Percentiles rank a stretch among this genome's conserved stretches.
Conservation (phyloP, 2,329 filamentous ascomycete species). For the Fusarium fujikuroi region DNA sequence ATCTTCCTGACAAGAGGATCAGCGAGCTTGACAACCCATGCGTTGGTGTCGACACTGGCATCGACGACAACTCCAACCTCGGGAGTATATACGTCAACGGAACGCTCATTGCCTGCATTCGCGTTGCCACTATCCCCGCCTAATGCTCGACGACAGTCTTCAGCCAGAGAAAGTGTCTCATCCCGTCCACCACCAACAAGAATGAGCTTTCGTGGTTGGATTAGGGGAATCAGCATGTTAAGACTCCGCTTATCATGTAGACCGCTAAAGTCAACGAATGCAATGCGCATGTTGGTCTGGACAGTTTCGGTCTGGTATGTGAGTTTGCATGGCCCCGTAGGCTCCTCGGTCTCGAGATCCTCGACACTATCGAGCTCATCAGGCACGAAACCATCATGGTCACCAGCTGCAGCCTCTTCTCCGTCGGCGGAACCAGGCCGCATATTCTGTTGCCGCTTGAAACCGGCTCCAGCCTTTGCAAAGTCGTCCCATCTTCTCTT, state of each 20-base stretch:
- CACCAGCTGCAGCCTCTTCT: conserved; percentile 51
- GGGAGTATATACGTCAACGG: conserved; percentile 84
- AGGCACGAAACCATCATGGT: conserved; percentile 52
- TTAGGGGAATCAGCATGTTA: conserved; percentile 93
- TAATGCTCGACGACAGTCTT: conserved; percentile 79
- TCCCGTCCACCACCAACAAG: conserved; percentile 83
- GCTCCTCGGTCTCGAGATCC: conserved; percentile 62
- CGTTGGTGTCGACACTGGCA: conserved; percentile 96
- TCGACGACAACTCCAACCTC: conserved; percentile 78
- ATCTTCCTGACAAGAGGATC: conserved; percentile 85
- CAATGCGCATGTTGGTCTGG: conserved; percentile 77
- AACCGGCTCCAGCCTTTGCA: conserved; percentile 49
- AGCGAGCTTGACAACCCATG: conserved; percentile 93
- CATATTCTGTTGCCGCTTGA: conserved; percentile 68
- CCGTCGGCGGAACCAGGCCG: conserved; percentile 58
- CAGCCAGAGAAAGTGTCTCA: conserved; percentile 82
- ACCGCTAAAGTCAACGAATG: conserved; percentile 91
- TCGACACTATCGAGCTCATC: conserved; percentile 70
- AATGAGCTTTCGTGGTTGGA: conserved; percentile 93
- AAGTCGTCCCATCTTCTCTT: conserved; percentile 93
- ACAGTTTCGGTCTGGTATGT: conserved; percentile 72
- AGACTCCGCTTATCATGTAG: conserved; percentile 93
- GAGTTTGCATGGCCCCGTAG: conserved; percentile 78
- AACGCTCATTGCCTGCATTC: conserved; percentile 55
- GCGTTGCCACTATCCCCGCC: conserved; percentile 23